Percentiles rank a stretch among this genome's conserved stretches.
These are phyloP conservation scores for Zarea fungicola DNA, from an alignment of 2,329 filamentous ascomycete genomes.

Conservation along the genomic window DNA sequence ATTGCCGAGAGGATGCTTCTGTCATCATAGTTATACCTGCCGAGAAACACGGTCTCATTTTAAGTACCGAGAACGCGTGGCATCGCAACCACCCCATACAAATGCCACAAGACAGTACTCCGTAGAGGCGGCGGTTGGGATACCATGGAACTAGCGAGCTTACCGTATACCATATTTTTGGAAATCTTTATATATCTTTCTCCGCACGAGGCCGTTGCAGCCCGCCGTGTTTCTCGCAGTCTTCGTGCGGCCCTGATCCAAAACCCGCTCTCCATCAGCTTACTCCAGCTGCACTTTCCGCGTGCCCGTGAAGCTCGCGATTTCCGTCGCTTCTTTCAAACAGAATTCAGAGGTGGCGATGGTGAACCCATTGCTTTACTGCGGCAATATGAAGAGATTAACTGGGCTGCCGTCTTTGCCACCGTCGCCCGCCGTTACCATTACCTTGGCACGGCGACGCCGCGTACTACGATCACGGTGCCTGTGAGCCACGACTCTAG, in stretches of 20 bases:
- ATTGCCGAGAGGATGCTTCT: no score
- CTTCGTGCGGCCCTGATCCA: constrained; percentile 48
- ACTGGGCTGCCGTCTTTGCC: constrained; percentile 43
- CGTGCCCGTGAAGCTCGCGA: constrained; percentile 47
- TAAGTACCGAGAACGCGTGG: no score
- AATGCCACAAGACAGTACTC: no score
- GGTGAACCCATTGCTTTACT: no score
- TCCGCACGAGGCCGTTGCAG: constrained; percentile 44
- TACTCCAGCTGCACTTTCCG: constrained; percentile 49
- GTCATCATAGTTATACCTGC: no score
- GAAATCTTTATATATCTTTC: constrained; percentile 45
- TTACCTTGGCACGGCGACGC: constrained; percentile 43
- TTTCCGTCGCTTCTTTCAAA: no score
- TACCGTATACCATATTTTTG: constrained; percentile 56
- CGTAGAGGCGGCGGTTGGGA: no score
- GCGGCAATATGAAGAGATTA: constrained; percentile 19
- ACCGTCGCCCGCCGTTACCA: constrained; percentile 50
- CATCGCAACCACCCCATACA: background rate
- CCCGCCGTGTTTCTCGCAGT: constrained; percentile 45
- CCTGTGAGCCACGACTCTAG: constrained; percentile 2
- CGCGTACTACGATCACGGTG: constrained; percentile 28
- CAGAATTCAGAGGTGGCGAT: no score
- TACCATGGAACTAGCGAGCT: constrained; percentile 34
- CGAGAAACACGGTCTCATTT: no score
- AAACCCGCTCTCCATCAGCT: constrained; percentile 37